Conservation (phyloP, 2,329 filamentous ascomycete genomes). For the Beauveria asiatica region DNA sequence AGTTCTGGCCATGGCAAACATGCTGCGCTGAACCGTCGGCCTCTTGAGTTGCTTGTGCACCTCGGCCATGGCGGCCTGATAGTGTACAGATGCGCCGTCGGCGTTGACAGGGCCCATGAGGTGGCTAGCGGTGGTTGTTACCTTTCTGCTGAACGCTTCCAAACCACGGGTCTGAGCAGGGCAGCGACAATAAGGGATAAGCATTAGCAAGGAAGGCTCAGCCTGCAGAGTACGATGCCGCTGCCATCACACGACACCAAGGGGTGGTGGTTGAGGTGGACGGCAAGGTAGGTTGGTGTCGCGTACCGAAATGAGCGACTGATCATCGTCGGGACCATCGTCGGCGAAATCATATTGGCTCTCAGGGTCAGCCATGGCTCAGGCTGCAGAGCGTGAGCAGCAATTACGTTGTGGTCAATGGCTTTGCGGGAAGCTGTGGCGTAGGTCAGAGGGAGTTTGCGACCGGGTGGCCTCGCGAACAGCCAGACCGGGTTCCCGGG, state of each 20-base stretch:
- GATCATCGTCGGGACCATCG: slow-evolving; percentile 37
- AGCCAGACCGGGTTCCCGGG: not conserved
- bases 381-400: slow-evolving; percentile 5
- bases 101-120: slow-evolving; percentile 62
- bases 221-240: slow-evolving; percentile 6
- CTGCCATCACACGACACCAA: slow-evolving; percentile 23
- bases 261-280: not conserved
- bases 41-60: slow-evolving; percentile 82
- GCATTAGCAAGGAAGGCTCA: slow-evolving; percentile 2
- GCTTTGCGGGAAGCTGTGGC: not conserved
- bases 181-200: not conserved
- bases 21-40: slow-evolving; percentile 75
- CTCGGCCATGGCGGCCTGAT: slow-evolving; percentile 79
- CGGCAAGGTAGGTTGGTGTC: not conserved
- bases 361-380: slow-evolving; percentile 34
- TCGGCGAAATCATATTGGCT: slow-evolving; percentile 38
- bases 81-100: slow-evolving; percentile 52
- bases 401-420: slow-evolving; percentile 6
- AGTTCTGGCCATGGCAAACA: slow-evolving; percentile 85
- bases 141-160: slow-evolving; percentile 89
- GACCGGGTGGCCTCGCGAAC: not conserved
- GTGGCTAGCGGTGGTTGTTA: slow-evolving; percentile 86
- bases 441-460: slow-evolving; percentile 1
- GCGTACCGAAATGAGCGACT: slow-evolving; percentile 37
- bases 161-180: slow-evolving; percentile 65